Conservation (phyloP, 345 rosid species). For the Citrus sp. region DNA sequence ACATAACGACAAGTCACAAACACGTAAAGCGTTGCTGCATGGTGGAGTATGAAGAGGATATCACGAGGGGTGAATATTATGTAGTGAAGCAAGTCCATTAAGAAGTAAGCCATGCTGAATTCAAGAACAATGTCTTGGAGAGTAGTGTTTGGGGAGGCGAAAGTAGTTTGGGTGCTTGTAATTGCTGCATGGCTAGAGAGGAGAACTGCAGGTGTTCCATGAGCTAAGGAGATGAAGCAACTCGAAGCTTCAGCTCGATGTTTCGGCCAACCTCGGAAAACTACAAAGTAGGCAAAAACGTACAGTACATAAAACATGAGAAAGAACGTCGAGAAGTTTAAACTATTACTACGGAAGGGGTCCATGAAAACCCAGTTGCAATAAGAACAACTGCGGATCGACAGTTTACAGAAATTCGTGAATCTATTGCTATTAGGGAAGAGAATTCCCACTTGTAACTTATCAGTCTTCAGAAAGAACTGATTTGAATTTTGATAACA, state of each 20-base stretch:
- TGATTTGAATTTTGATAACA: too few relatives aligned
- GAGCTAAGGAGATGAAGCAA: constrained; percentile 66
- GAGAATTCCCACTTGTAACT: too few relatives aligned
- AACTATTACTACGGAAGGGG: constrained; percentile 8
- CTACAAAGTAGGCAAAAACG: constrained; percentile 39
- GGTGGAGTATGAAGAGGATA: constrained; percentile 77
- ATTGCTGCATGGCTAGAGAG: constrained; percentile 43
- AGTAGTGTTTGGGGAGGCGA: constrained; percentile 54
- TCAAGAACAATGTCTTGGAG: constrained; percentile 56
- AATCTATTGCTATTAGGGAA: neutral
- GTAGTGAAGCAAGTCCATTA: constrained; percentile 69
- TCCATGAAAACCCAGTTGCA: constrained; percentile 25
- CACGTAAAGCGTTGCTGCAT: constrained; percentile 73
- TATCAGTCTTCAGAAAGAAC: too few relatives aligned
- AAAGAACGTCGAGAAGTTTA: constrained; percentile 33
- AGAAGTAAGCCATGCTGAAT: constrained; percentile 79
- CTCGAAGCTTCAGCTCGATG: constrained; percentile 66
- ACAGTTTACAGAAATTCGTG: neutral
- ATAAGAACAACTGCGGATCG: too few relatives aligned
- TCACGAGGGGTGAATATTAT: constrained; percentile 57
- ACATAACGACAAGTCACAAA: constrained; percentile 58
- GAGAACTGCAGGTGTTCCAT: constrained; percentile 74
- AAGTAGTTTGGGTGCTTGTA: constrained; percentile 14
- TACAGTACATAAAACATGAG: constrained; percentile 41
- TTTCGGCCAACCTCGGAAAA: constrained; percentile 62